Evolutionary conservation across 768 basidiomycete species (phyloP).

Genomic region (Phlebiopsis flavidoalba): DNA sequence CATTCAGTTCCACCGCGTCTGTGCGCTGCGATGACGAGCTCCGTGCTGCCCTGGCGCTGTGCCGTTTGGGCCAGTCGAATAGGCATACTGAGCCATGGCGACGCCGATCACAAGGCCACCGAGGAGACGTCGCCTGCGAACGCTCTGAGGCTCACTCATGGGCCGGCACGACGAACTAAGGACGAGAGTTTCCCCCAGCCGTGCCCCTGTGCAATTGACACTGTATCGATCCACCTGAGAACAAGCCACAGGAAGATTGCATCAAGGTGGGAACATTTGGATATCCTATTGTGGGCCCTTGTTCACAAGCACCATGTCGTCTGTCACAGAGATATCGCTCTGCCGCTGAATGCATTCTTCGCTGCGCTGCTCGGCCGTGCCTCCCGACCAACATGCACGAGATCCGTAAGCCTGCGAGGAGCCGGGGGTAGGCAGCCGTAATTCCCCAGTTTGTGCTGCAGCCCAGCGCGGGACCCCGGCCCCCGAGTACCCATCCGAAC

Average conservation of each 20-base stretch:
- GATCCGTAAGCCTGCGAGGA: background rate
- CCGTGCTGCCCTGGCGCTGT: background rate
- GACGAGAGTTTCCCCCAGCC: background rate
- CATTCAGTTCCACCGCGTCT: slow-evolving; percentile 6
- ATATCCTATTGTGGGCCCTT: background rate
- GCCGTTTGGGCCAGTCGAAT: background rate
- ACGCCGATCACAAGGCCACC: background rate
- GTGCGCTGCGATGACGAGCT: background rate
- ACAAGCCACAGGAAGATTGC: background rate
- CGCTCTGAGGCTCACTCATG: background rate
- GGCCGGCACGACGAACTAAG: background rate
- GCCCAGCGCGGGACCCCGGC: background rate
- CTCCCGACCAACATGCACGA: background rate
- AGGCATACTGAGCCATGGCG: background rate
- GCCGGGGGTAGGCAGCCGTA: too few relatives aligned
- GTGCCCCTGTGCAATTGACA: background rate
- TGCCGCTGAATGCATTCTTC: background rate
- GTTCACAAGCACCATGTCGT: background rate
- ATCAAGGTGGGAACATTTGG: background rate
- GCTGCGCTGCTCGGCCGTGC: background rate
- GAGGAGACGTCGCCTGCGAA: background rate
- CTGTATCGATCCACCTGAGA: background rate
- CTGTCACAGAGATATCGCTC: background rate
- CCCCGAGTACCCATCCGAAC: background rate
- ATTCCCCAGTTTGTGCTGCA: background rate